phyloP scores from a whole-genome alignment of 768 basidiomycete species.

The Trametes cinnabarina region DNA sequence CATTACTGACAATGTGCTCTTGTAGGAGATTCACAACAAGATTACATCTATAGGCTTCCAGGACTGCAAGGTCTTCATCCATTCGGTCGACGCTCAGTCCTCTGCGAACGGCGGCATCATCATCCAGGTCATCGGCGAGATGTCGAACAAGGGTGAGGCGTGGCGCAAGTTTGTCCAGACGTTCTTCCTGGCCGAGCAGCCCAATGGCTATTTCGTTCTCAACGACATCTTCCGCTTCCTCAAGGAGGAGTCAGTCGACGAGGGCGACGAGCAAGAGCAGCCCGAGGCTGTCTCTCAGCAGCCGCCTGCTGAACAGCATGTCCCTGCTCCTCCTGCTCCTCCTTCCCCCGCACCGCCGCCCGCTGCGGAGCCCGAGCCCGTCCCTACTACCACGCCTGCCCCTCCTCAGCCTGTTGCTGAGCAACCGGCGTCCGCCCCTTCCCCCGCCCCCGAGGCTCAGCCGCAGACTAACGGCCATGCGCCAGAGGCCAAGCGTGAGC shows the following conservation, averaged over 20 bases:
- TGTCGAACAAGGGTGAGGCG: conserved; percentile 87
- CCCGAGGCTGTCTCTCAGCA: conserved; percentile 40
- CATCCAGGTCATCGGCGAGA: conserved; percentile 99
- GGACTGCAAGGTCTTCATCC: conserved; percentile 98
- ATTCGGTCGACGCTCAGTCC: conserved; percentile 96
- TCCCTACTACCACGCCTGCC: conserved; percentile 33
- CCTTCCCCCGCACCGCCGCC: conserved; percentile 34
- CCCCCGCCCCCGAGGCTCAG: conserved; percentile 38
- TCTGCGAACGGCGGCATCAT: conserved; percentile 95
- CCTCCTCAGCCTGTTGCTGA: conserved; percentile 36
- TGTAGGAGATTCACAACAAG: conserved; percentile 93
- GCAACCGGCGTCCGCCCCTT: conserved; percentile 30
- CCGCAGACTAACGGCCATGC: conserved; percentile 42
- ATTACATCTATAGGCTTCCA: conserved; percentile 92
- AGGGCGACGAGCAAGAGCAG: conserved; percentile 58
- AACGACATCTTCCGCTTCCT: conserved; percentile 99
- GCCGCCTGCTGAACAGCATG: conserved; percentile 21
- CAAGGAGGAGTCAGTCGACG: conserved; percentile 89
- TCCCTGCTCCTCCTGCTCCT: conserved; percentile 36
- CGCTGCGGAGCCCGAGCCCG: conserved; percentile 28
- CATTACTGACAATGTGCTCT: background rate
- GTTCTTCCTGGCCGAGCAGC: conserved; percentile 99
- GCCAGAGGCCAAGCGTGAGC: conserved; percentile 32
- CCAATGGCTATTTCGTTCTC: conserved; percentile 98
- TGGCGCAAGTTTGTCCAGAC: conserved; percentile 99